These are phyloP conservation scores for Saccharomyces jurei DNA, from an alignment of 805 yeast species.

Conservation along the genomic window DNA sequence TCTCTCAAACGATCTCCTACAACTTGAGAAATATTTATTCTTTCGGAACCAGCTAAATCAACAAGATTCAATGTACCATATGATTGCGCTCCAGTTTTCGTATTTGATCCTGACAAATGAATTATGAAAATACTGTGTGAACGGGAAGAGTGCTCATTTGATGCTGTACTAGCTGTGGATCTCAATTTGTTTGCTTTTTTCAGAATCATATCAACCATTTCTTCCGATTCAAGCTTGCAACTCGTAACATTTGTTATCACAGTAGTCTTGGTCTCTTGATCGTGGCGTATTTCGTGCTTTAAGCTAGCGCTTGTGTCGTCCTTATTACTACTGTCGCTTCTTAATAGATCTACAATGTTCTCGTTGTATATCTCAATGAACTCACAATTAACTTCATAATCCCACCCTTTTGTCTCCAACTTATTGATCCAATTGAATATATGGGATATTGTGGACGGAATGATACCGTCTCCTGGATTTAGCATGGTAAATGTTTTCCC, in stretches of 20 bases:
- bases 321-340: constrained; percentile 12
- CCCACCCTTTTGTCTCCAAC: constrained; percentile 52
- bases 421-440: constrained; percentile 52
- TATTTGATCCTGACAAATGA: constrained; percentile 47
- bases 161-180: constrained; percentile 71
- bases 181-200: constrained; percentile 51
- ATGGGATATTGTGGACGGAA: constrained; percentile 64
- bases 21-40: constrained; percentile 66
- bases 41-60: constrained; percentile 92
- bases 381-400: constrained; percentile 55
- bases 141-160: constrained; percentile 81
- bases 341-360: constrained; percentile 59
- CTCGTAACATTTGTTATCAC: constrained; percentile 51
- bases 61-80: constrained; percentile 68
- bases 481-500: constrained; percentile 95
- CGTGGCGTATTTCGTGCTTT: constrained; percentile 63
- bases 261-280: constrained; percentile 45
- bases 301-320: not conserved
- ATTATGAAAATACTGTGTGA: constrained; percentile 81
- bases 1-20: constrained; percentile 76
- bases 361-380: constrained; percentile 90
- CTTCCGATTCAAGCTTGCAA: constrained; percentile 38
- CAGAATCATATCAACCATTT: constrained; percentile 45
- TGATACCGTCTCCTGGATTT: constrained; percentile 61
- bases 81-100: constrained; percentile 38